Percentiles rank a stretch among this genome's conserved stretches.
Evolutionary conservation across 345 rosid species (phyloP).

Genomic region (Dipteronia dyeriana): DNA sequence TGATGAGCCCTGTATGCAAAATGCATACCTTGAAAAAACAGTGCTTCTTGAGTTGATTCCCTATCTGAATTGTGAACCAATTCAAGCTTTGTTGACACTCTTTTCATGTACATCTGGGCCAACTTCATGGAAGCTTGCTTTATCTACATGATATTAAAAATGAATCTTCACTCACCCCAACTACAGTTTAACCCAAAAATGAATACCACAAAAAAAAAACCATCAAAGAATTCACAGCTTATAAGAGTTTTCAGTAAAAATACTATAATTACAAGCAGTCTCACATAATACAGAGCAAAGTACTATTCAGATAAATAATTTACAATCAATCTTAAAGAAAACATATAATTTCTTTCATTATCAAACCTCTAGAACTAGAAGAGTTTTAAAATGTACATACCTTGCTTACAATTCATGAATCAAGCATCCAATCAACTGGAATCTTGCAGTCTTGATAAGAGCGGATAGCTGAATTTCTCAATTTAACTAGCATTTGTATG

Average conservation of each 20-base stretch:
- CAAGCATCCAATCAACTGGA: slow-evolving; percentile 92
- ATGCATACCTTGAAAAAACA: slow-evolving; percentile 79
- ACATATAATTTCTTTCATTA: background rate
- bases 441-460: slow-evolving; percentile 66
- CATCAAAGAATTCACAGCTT: too few species aligned
- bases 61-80: slow-evolving; percentile 50
- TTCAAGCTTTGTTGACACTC: slow-evolving; percentile 76
- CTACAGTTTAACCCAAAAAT: too few species aligned
- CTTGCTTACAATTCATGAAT: slow-evolving; percentile 65
- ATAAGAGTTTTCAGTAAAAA: background rate
- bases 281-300: background rate
- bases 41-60: slow-evolving; percentile 69
- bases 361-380: slow-evolving; percentile 1
- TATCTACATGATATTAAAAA: slow-evolving; percentile 47
- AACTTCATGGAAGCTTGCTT: slow-evolving; percentile 71
- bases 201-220: too few species aligned
- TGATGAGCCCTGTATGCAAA: slow-evolving; percentile 82
- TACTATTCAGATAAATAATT: background rate
- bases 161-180: background rate
- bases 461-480: slow-evolving; percentile 56
- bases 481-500: slow-evolving; percentile 56
- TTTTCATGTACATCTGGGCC: slow-evolving; percentile 72
- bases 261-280: background rate
- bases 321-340: too few species aligned
- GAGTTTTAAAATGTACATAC: slow-evolving; percentile 28